A percentile compares a stretch with the other conserved stretches of the same genome.
These are phyloP conservation scores for Mortierella sp. DNA, from an alignment of 371 early-diverging fungal genomes.

Conservation along the genomic window DNA sequence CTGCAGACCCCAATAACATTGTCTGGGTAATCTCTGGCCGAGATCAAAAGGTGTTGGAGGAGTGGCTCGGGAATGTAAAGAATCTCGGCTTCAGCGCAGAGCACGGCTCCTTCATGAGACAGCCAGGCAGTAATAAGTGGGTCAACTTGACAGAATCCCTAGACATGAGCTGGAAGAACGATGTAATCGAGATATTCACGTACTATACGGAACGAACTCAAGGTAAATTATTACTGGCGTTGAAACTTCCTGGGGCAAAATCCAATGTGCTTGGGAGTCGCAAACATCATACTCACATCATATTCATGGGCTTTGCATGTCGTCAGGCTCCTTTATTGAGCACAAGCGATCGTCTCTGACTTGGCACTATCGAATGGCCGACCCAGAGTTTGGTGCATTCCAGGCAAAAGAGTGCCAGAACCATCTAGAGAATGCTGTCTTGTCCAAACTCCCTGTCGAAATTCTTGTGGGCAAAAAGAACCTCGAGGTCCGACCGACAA, in stretches of 20 bases:
- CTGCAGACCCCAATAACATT: slow-evolving; percentile 82
- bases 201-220: slow-evolving; percentile 93
- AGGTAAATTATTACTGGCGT: slow-evolving; percentile 60
- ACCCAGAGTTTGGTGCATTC: slow-evolving; percentile 77
- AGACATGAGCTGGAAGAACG: slow-evolving; percentile 90
- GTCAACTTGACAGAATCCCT: slow-evolving; percentile 82
- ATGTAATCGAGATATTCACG: slow-evolving; percentile 87
- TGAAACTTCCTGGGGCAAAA: not conserved
- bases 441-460: slow-evolving; percentile 94
- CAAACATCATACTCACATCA: not conserved
- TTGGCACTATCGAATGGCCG: slow-evolving; percentile 94
- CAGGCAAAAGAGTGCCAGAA: slow-evolving; percentile 95
- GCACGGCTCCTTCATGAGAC: slow-evolving; percentile 77
- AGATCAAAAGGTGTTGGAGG: slow-evolving; percentile 84
- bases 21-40: slow-evolving; percentile 97
- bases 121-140: slow-evolving; percentile 75
- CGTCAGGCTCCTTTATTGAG: slow-evolving; percentile 79
- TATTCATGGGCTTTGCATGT: not conserved
- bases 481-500: slow-evolving; percentile 89
- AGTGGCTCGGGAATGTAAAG: slow-evolving; percentile 86
- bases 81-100: slow-evolving; percentile 84
- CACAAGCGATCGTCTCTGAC: slow-evolving; percentile 87
- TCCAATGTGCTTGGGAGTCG: not conserved
- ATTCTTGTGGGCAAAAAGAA: slow-evolving; percentile 97
- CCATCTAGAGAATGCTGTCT: slow-evolving; percentile 87